Base-by-base conservation (phyloP, 371 early-diverging fungal genomes). In the Dinochytrium kinnereticum region DNA sequence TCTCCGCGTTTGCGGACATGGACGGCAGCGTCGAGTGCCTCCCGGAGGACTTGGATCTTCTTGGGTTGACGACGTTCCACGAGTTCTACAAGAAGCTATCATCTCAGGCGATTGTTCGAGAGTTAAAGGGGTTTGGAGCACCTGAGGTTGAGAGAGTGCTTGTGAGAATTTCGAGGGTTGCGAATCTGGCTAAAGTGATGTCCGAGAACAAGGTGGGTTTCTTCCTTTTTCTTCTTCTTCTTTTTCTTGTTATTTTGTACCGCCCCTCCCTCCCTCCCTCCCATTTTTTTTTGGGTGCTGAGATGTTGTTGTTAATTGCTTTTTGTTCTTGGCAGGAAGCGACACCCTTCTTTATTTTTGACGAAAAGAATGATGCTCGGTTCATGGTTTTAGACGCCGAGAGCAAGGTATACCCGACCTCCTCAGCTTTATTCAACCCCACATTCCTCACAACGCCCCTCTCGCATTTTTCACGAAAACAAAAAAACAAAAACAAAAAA, bases 341-440 rank as follows among this genome's bases (percentile, higher is more conserved):
- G 36, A 61, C 61, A 10, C 83, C 83, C 38, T 85, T 89, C 64
- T 82, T 80, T 49, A 17, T 59, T 21, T 88, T 30, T 82, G 82
- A 71, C 86, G 83, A 44, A 83, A 84, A 51, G 84, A 33, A 59
- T 0, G 86, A 86, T 26, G 87, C 85, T 57, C 80, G 76, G 21
- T 90, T 87, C 72, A 81, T 77, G 31, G 84, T 90, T 0, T 70
- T 85, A 36, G 90, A 90, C 67, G 88, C 87, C 71, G 86, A 86
- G 64, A 80, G 85, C n/a, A 86, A 87, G 80, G 86, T 86, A 75
- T n/a, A n/a, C n/a, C n/a, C n/a, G n/a, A n/a, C n/a, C n/a, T n/a
- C n/a, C n/a, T n/a, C n/a, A n/a, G n/a, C n/a, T n/a, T n/a, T n/a
- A n/a, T n/a, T n/a, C n/a, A n/a, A n/a, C n/a, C n/a, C n/a, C n/a